Conservation (phyloP, 768 basidiomycete species). For the Lactarius deliciosus region DNA sequence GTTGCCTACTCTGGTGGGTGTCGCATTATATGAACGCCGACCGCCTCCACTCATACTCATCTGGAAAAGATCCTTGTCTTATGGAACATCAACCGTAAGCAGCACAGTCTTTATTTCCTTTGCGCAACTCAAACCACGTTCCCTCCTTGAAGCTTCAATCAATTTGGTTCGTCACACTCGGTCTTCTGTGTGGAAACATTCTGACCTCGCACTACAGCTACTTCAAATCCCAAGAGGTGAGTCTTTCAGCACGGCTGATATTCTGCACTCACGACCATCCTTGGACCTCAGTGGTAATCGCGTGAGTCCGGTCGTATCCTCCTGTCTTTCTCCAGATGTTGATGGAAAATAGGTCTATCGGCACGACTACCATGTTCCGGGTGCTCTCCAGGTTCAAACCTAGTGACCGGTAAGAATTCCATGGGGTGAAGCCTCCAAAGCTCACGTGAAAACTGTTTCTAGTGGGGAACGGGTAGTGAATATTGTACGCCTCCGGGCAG, state of each 20-base stretch:
- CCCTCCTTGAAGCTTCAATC: neutral
- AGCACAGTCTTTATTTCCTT: neutral
- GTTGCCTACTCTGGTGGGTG: constrained; percentile 20
- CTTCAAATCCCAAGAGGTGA: constrained; percentile 21
- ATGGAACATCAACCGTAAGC: constrained; percentile 12
- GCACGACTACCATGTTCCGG: constrained; percentile 12
- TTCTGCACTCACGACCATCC: neutral
- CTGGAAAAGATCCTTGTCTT: constrained; percentile 2
- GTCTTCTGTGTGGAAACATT: neutral
- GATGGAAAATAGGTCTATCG: neutral
- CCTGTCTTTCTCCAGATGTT: neutral
- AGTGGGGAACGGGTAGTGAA: neutral
- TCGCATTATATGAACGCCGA: too few species aligned
- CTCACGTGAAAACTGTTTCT: neutral
- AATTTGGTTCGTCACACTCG: constrained; percentile 9
- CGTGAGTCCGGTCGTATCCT: constrained; percentile 4
- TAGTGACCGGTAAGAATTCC: neutral
- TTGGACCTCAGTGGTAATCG: constrained; percentile 16
- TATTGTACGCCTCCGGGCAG: neutral
- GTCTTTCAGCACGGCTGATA: neutral
- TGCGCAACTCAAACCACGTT: neutral
- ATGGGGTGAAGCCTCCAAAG: too few species aligned
- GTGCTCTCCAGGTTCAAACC: constrained; percentile 4
- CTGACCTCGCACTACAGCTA: constrained; percentile 4
- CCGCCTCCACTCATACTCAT: neutral